phyloP scores from a whole-genome alignment of 2,329 filamentous ascomycete genomes.

The Cadophora gregata region DNA sequence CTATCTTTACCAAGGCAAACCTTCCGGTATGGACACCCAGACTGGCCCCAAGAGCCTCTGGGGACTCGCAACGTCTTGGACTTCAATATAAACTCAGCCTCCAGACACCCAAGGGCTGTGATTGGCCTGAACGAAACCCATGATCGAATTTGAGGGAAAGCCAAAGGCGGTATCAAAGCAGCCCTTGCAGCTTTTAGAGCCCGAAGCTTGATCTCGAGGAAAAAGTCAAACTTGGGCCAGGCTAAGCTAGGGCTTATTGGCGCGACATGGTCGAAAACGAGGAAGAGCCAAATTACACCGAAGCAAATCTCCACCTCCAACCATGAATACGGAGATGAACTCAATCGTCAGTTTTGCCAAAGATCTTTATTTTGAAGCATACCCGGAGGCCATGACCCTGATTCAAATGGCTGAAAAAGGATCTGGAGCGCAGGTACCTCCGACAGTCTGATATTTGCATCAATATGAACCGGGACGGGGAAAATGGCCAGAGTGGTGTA shows the following conservation, averaged over 20 bases:
- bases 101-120: background rate
- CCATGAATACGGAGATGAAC: background rate
- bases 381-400: background rate
- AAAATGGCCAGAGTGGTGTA: too few relatives aligned
- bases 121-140: conserved; percentile 4
- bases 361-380: background rate
- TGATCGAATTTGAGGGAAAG: conserved; percentile 5
- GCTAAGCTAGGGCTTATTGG: conserved; percentile 1
- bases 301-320: background rate
- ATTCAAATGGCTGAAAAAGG: too few relatives aligned
- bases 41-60: background rate
- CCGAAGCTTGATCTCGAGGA: conserved; percentile 7
- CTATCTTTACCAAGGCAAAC: conserved; percentile 9
- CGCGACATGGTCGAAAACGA: background rate
- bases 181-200: conserved; percentile 5
- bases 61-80: background rate
- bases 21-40: conserved; percentile 6
- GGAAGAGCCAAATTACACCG: background rate
- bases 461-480: background rate
- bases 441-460: background rate
- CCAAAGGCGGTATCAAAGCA: background rate
- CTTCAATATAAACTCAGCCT: conserved; percentile 5
- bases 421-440: background rate
- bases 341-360: background rate
- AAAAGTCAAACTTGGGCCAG: conserved; percentile 9